A percentile compares a stretch with the other conserved stretches of the same genome.
Conservation (phyloP, 352 stramenopile genomes). For the Pythium biforme region DNA sequence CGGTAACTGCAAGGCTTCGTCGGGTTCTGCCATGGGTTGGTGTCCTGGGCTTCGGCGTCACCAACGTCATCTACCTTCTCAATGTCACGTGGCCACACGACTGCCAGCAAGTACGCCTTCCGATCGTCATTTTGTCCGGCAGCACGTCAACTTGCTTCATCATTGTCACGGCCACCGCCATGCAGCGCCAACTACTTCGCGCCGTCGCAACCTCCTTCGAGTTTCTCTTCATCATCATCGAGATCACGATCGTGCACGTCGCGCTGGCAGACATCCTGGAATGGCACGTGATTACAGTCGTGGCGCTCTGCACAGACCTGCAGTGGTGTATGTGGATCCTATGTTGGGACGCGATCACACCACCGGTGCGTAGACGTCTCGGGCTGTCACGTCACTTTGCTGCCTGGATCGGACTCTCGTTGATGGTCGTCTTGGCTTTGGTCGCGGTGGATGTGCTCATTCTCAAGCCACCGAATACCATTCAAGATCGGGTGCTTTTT, state of each 20-base stretch:
- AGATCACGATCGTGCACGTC: slow-evolving; percentile 29
- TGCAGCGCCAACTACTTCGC: slow-evolving; percentile 30
- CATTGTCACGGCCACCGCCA: background rate
- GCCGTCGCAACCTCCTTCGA: slow-evolving; percentile 39
- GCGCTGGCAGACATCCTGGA: slow-evolving; percentile 22
- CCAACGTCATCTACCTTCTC: background rate
- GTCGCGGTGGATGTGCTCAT: background rate
- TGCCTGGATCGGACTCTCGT: background rate
- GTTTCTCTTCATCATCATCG: slow-evolving; percentile 34
- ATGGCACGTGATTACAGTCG: background rate
- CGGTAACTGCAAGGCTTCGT: background rate
- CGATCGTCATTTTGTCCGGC: background rate
- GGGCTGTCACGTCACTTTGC: slow-evolving; percentile 2
- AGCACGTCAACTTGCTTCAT: background rate
- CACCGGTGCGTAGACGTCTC: background rate
- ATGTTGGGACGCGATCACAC: slow-evolving; percentile 1
- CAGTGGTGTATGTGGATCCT: slow-evolving; percentile 6
- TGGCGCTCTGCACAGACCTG: background rate
- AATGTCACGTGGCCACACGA: background rate
- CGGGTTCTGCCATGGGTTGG: background rate
- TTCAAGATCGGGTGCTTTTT: background rate
- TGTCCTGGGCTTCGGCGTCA: background rate
- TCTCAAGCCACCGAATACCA: background rate
- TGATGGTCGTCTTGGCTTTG: background rate
- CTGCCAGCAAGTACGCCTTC: background rate